These are phyloP conservation scores for Dryas alaskensis DNA, from an alignment of 306 rosid genomes.

Conservation along the genomic window DNA sequence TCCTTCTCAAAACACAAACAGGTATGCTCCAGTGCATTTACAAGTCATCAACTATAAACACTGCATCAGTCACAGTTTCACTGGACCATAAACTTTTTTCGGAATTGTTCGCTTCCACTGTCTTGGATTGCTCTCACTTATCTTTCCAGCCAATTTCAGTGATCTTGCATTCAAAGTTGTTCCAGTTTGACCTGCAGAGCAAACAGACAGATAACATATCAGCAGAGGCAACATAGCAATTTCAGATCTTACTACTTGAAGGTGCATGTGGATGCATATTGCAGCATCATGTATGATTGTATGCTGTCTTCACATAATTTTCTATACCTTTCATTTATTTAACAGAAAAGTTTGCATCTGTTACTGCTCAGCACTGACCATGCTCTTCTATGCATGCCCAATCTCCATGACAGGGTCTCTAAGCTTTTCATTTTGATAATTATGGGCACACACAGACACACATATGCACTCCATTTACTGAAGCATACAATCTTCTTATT, in stretches of 20 bases:
- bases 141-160: neutral
- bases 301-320: neutral
- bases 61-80: neutral
- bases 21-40: neutral
- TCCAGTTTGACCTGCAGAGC: constrained; percentile 11
- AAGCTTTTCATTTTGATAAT: too few species aligned
- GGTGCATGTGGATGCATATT: neutral
- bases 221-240: neutral
- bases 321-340: neutral
- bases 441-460: too few species aligned
- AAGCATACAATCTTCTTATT: neutral
- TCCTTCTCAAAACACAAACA: neutral
- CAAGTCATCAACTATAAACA: constrained; percentile 1
- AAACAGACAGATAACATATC: neutral
- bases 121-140: neutral
- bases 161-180: constrained; percentile 1
- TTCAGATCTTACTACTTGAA: neutral
- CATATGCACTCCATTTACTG: neutral
- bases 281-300: too few species aligned
- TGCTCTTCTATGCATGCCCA: too few species aligned
- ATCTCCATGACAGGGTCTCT: too few species aligned
- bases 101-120: neutral
- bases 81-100: neutral
- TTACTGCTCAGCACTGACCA: too few species aligned
- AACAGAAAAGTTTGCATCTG: too few species aligned